Conservation (phyloP, 768 basidiomycete species). For the Chalciporus chontae region DNA sequence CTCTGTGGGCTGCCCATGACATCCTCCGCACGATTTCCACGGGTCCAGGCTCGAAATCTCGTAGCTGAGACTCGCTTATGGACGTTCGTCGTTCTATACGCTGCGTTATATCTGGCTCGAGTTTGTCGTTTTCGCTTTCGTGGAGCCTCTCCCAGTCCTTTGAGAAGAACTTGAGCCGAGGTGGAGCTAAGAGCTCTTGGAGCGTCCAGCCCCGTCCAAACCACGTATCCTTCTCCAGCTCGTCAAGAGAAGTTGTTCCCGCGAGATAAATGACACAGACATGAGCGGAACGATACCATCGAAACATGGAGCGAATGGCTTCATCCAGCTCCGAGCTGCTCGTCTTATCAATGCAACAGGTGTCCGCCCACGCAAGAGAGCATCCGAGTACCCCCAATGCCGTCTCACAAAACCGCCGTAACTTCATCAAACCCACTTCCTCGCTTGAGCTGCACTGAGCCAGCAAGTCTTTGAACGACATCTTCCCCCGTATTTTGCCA, state of each 20-base stretch:
- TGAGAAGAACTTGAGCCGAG: neutral
- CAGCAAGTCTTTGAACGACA: neutral
- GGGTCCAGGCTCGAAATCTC: neutral
- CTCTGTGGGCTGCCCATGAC: neutral
- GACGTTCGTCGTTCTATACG: no score
- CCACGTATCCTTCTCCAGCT: neutral
- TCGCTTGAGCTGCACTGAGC: no score
- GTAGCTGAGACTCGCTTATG: neutral
- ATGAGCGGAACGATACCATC: neutral
- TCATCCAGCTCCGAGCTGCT: neutral
- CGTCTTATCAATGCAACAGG: neutral
- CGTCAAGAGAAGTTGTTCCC: neutral
- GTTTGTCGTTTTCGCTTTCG: neutral
- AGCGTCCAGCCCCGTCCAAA: conserved; percentile 4
- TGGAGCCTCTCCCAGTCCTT: neutral
- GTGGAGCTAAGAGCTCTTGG: conserved; percentile 2
- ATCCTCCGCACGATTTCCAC: neutral
- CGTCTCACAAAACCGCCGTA: neutral
- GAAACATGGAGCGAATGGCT: conserved; percentile 5
- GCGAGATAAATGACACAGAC: conserved; percentile 3
- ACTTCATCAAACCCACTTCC: neutral
- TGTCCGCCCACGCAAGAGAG: neutral
- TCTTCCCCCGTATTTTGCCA: neutral
- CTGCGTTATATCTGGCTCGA: no score
- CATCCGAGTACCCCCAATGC: neutral